phyloP scores from a whole-genome alignment of 169 alveolate species.

The Neospora caninum region DNA sequence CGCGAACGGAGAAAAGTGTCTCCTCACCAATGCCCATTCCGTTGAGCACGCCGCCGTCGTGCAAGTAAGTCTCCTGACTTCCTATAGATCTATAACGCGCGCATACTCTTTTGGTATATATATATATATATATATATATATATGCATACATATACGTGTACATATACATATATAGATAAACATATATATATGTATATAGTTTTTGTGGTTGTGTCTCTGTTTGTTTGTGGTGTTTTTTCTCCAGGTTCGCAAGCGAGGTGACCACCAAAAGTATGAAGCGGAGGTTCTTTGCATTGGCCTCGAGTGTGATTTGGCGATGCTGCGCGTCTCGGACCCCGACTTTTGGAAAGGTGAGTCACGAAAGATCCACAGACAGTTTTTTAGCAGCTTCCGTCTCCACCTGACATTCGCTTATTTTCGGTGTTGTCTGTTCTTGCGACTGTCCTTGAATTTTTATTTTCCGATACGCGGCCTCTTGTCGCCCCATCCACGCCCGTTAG shows the following conservation, averaged over 20 bases:
- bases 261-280: conserved; percentile 67
- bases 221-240: not conserved
- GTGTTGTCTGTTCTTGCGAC: too few relatives aligned
- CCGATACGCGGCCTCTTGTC: too few relatives aligned
- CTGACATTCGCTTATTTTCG: too few relatives aligned
- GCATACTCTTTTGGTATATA: not conserved
- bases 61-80: conserved; percentile 47
- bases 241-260: conserved; percentile 62
- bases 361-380: too few relatives aligned
- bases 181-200: not conserved
- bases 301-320: conserved; percentile 75
- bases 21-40: conserved; percentile 76
- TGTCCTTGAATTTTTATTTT: too few relatives aligned
- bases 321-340: conserved; percentile 61
- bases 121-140: not conserved
- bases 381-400: too few relatives aligned
- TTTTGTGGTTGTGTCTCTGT: not conserved
- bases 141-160: not conserved
- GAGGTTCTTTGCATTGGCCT: conserved; percentile 60
- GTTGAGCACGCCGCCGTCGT: conserved; percentile 75
- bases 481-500: too few relatives aligned
- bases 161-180: not conserved
- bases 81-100: not conserved
- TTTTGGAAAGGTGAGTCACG: conserved; percentile 69
- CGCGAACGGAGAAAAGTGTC: conserved; percentile 14